Percentiles rank a stretch among this genome's conserved stretches.
Evolutionary conservation across 345 rosid genomes (phyloP).

Genomic region (Dipteronia sinensis): DNA sequence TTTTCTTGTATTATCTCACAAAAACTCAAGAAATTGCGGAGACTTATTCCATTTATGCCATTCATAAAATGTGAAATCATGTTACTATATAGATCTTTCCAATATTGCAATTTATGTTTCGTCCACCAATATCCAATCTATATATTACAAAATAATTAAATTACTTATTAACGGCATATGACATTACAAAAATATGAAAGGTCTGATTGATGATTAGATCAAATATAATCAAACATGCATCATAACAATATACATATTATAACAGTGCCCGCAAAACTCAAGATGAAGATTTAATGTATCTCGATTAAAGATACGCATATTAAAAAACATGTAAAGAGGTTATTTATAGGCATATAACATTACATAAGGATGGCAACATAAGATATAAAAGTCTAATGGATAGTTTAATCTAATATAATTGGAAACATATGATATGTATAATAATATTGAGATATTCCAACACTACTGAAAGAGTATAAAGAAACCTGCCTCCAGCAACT

Average conservation of each 20-base stretch:
- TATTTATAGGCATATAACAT: too few relatives aligned
- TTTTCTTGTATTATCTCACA: not conserved
- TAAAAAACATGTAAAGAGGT: too few relatives aligned
- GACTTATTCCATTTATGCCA: not conserved
- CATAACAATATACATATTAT: not conserved
- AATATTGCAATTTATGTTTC: not conserved
- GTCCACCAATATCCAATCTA: conserved; percentile 4
- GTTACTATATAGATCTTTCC: not conserved
- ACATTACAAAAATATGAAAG: not conserved
- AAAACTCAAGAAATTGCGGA: not conserved
- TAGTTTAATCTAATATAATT: not conserved
- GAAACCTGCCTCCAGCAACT: too few relatives aligned
- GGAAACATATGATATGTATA: not conserved
- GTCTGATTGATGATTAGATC: not conserved
- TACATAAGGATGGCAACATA: not conserved
- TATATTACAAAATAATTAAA: not conserved
- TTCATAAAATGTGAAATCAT: not conserved
- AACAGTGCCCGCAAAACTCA: not conserved
- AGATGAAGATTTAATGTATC: not conserved
- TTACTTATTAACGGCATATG: not conserved
- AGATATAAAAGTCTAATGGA: not conserved
- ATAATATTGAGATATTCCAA: not conserved
- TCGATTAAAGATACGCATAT: too few relatives aligned
- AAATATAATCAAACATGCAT: not conserved
- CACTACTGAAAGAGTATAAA: not conserved